Base-by-base conservation (phyloP, 148 eudicot genomes). In the Talinum fruticosum region DNA sequence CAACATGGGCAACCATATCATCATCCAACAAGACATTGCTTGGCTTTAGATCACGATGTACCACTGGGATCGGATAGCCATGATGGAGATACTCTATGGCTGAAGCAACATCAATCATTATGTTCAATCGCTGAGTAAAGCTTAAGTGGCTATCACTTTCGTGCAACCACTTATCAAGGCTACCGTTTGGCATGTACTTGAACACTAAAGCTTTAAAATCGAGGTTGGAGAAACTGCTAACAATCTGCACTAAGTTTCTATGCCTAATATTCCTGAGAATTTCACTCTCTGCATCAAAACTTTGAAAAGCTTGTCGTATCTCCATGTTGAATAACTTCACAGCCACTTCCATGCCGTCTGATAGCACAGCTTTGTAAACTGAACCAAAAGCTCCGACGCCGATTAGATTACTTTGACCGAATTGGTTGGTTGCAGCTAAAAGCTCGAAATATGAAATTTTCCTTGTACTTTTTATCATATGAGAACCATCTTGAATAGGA, bases 351-450 rank as follows among this genome's bases (percentile, higher is more conserved):
- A 44, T 76, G 30, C 80, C 84, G 23, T 81, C 49, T 4, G 53
- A 44, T 76, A 32, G 19, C 10, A 67, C 7, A 71, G 54, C 83
- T 57, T 53, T 81, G 44, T 76, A 81, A 10, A 81, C 80, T 8
- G 34, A 35, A 8, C 83, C 83, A 71, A 76, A 81, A 49, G 79
- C 64, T 28, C 79, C 83, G 28, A 44, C 66, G 32, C 76, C 83
- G 4, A 75, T 71, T 70, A 81, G 30, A 23, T 71, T 76, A 18
- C 73, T 66, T 12, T n/a, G 24, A 33, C 62, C 65, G 35, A 81
- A 81, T 33, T 73, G 35, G 34, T 72, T 33, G 28, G 49, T 59
- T 57, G 21, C 45, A 19, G 2, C 45, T 13, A 13, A 18, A 28
- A 59, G 24, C 49, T 10, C 75, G 53, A 72, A 71, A n/a, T 47